Conservation (phyloP, 1,284 basidiomycete species). For the Pascua guehoae region DNA sequence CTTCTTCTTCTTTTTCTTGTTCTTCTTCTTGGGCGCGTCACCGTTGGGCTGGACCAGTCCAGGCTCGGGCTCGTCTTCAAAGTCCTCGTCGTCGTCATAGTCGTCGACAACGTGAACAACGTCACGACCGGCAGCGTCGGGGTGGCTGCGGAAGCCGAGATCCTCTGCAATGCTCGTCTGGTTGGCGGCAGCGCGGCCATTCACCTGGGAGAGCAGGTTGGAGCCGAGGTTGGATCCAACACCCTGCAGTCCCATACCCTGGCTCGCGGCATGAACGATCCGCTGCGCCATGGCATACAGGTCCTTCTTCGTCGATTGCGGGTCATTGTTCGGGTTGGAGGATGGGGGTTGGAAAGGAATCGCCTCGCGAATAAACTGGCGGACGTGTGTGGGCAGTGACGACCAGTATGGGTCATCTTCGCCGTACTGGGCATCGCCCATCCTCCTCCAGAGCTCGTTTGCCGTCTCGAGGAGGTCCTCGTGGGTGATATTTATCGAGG, state of each 20-base stretch:
- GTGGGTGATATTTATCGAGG: constrained; percentile 45
- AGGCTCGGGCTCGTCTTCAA: constrained; percentile 33
- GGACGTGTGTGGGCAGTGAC: constrained; percentile 55
- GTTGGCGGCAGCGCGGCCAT: constrained; percentile 28
- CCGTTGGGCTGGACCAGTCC: constrained; percentile 33
- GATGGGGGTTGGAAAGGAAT: constrained; percentile 50
- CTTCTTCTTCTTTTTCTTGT: constrained; percentile 58
- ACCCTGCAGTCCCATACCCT: constrained; percentile 51
- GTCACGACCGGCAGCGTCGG: constrained; percentile 34
- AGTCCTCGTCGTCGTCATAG: constrained; percentile 50
- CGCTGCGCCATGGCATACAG: constrained; percentile 68
- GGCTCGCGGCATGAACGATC: constrained; percentile 56
- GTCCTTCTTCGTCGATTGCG: constrained; percentile 44
- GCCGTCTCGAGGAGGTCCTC: constrained; percentile 49
- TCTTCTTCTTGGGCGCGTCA: constrained; percentile 51
- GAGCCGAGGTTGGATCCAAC: constrained; percentile 46
- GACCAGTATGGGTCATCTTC: constrained; percentile 61
- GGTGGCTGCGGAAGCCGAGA: constrained; percentile 54
- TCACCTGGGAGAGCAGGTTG: constrained; percentile 32
- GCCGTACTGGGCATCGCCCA: constrained; percentile 49
- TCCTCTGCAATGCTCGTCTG: constrained; percentile 49
- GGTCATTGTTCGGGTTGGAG: constrained; percentile 26
- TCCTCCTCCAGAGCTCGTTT: constrained; percentile 50
- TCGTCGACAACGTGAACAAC: constrained; percentile 40
- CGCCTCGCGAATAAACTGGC: constrained; percentile 58